Evolutionary conservation across 2,329 filamentous ascomycete genomes (phyloP).

Genomic region (Penicillium sumatraense): DNA sequence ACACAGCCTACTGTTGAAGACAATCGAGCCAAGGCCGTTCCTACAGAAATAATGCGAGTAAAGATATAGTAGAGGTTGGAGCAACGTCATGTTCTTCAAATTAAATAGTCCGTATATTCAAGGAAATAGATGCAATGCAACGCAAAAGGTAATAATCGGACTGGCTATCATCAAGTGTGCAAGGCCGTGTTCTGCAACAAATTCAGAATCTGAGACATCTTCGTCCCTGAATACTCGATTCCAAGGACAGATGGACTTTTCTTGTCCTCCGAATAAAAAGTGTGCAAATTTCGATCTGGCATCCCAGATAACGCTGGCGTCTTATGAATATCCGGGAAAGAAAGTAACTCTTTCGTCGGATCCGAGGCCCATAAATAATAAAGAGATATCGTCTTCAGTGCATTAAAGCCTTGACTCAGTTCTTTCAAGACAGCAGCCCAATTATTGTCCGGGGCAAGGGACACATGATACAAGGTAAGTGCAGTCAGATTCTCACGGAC

Average conservation of each 20-base stretch:
- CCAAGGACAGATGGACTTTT: constrained; percentile 21
- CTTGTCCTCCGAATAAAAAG: constrained; percentile 23
- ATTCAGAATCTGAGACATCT: constrained; percentile 20
- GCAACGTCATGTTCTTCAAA: no score
- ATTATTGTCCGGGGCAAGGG: constrained; percentile 16
- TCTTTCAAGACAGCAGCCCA: constrained; percentile 20
- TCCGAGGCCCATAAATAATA: constrained; percentile 26
- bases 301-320: constrained; percentile 2
- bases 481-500: constrained; percentile 14
- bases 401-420: constrained; percentile 11
- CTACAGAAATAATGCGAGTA: background rate
- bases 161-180: background rate
- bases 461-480: constrained; percentile 25
- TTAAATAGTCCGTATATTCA: no score
- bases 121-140: background rate
- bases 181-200: constrained; percentile 15
- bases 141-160: background rate
- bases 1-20: no score
- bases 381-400: constrained; percentile 22
- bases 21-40: no score
- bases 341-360: constrained; percentile 21
- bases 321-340: constrained; percentile 25
- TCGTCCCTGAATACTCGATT: constrained; percentile 27
- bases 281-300: constrained; percentile 12
- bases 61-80: background rate